Evolutionary conservation across 805 yeast genomes (phyloP), one percentile per base, ranked within the genome.

Genomic region (Kurtzmaniella cleridarum): DNA sequence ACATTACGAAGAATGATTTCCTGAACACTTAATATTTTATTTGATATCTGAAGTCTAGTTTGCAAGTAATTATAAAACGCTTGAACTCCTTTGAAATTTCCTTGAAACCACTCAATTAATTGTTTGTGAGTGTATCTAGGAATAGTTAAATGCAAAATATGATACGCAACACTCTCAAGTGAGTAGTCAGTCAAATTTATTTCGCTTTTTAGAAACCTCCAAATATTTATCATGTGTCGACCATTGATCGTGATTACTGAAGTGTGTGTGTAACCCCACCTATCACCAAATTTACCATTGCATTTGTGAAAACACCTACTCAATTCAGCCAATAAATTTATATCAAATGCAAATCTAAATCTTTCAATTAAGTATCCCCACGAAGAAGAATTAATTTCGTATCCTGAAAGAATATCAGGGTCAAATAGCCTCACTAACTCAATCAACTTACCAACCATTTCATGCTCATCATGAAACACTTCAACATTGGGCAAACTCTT

Each of bases 341-440:
- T 59, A 2, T 73, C 75, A 49, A 69, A 69, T 2, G 53, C 59
- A 0, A 41, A 44, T 13, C 65, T 55, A 40, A 75, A 71, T 34
- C 98, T 57, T 38, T 85, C 93, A 18, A 85, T 69, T 0, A 90
- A 38, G 51, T 85, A 93, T 0, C 98, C 98, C 98, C 98, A 91
- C 0, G 97, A 86, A 0, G 75, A 50, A 1, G 80, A 63, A 45
- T 87, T 84, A 5, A 87, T 72, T 51, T 93, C 98, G 55, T 75
- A 93, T 0, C 97, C 98, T 0, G 86, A 72, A 5, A 93, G 53
- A 24, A 93, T 77, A 55, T 93, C 98, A 0, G 98, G 97, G 53
- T 93, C 98, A 37, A 78, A 69, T 2, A 65, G 48, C 14, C 78
- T 72, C 0, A 86, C 79, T 12, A 83, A 45, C 1, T 71, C 67